Base-by-base conservation (phyloP, 2,329 filamentous ascomycete genomes). In the Hysterium pulicare region DNA sequence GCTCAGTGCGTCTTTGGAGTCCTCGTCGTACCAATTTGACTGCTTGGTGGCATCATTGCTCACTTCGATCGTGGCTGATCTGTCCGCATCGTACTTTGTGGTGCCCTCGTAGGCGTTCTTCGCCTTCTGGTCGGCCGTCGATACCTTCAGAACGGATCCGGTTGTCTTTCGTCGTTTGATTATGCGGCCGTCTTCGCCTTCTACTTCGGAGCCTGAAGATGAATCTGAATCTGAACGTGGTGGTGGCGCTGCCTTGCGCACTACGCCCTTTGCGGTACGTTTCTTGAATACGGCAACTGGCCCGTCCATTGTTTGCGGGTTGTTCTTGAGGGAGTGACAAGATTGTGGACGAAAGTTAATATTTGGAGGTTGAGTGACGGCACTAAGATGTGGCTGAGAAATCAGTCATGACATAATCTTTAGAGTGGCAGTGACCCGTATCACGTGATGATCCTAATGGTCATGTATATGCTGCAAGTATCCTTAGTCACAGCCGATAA, bases 11-110 rank as follows among this genome's bases (percentile, higher is more conserved):
- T 76, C 75, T 34, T 71, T 69, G 19, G 74, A 70, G n/a, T 77
- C 75, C 46, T 91, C 87, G 47, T 95, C 90, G 67, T 86, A 93
- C 90, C 90, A 96, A 64, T 95, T 87, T 42, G 79, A 85, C 33
- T 83, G 79, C 59, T 94, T 95, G 1, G 91, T 97, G 16, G 93
- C 91, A 63, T 96, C 90, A 64, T 91, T 91, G 56, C 79, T 79
- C 49, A 75, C 76, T 54, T 81, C 74, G 54, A 89, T 81, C 50
- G 76, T 74, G 19, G 81, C 68, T 44, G 72, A 76, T 51, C 83
- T 75, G 64, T 88, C 78, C 44, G 83, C 79, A 40, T 75, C 67
- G 67, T 78, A 79, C 49, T 77, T 68, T 35, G 79, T 77, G 45
- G 79, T 69, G 36, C 64, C 64, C 44, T 66, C 62, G 20, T 59